Conservation (phyloP, 177 flowering plant species). For the Vitis hybrid region DNA sequence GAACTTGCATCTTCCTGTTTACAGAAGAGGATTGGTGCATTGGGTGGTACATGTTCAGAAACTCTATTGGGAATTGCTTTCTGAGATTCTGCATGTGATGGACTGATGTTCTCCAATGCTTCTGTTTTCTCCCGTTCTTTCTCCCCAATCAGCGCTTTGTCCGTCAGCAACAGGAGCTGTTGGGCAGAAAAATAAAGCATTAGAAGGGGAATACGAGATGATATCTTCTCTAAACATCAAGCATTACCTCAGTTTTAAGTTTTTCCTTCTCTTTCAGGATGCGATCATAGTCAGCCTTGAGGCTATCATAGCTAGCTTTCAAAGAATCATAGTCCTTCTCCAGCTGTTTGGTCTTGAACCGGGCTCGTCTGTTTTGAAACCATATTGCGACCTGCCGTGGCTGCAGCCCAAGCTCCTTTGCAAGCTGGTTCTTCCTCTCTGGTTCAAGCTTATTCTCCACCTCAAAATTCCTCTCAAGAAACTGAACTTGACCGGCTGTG, state of each 20-base stretch:
- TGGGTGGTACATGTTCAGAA: neutral
- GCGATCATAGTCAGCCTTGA: constrained; percentile 35
- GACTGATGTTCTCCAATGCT: neutral
- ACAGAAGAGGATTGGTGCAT: constrained; percentile 6
- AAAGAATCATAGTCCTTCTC: constrained; percentile 37
- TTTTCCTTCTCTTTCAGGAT: constrained; percentile 31
- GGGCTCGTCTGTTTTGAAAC: constrained; percentile 45
- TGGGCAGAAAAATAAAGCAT: constrained; percentile 1
- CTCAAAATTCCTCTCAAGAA: constrained; percentile 40
- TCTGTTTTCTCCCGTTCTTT: constrained; percentile 9
- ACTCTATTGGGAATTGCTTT: neutral
- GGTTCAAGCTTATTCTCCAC: constrained; percentile 46
- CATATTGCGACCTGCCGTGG: constrained; percentile 44
- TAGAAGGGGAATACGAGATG: neutral
- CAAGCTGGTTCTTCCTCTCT: constrained; percentile 38
- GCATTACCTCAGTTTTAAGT: constrained; percentile 22
- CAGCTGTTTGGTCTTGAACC: constrained; percentile 42
- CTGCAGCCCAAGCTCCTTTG: constrained; percentile 39
- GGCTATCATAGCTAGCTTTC: constrained; percentile 29
- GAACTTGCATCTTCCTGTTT: constrained; percentile 51
- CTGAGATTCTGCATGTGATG: constrained; percentile 11
- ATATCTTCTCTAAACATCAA: neutral
- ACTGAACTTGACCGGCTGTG: constrained; percentile 27
- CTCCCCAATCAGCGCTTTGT: constrained; percentile 14
- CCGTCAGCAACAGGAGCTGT: constrained; percentile 25